Evolutionary conservation across 495 filamentous ascomycete genomes (phyloP).

Genomic region (Amorphotheca resinae): DNA sequence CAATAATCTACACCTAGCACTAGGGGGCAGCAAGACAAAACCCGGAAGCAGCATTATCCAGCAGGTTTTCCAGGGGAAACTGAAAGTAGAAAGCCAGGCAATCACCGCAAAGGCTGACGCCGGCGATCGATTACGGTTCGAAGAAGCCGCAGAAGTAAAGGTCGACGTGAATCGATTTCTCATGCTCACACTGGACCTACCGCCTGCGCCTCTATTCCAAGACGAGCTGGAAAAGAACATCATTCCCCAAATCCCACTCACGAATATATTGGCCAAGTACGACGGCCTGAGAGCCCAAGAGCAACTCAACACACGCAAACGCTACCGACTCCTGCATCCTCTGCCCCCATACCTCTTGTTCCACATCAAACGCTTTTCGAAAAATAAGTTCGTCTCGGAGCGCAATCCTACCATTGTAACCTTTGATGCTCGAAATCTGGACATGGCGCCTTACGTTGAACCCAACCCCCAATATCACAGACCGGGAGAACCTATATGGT

Average conservation of each 20-base stretch:
- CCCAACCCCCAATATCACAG: slow-evolving; percentile 49
- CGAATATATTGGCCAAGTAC: slow-evolving; percentile 86
- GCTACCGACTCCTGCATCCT: slow-evolving; percentile 85
- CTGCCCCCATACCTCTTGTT: slow-evolving; percentile 86
- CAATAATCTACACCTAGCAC: slow-evolving; percentile 81
- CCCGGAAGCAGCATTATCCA: slow-evolving; percentile 74
- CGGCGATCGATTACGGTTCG: slow-evolving; percentile 82
- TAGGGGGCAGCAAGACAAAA: slow-evolving; percentile 83
- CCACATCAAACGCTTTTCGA: slow-evolving; percentile 92
- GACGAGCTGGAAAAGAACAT: slow-evolving; percentile 84
- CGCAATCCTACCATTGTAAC: slow-evolving; percentile 98
- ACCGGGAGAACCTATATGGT: slow-evolving; percentile 77
- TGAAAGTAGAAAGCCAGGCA: slow-evolving; percentile 85
- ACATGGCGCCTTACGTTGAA: slow-evolving; percentile 81
- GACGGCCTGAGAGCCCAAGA: slow-evolving; percentile 83
- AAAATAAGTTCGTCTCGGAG: slow-evolving; percentile 91
- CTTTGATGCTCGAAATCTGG: slow-evolving; percentile 70
- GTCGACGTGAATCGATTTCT: slow-evolving; percentile 66
- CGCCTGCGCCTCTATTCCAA: slow-evolving; percentile 91
- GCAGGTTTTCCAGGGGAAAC: slow-evolving; percentile 79
- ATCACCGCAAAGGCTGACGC: slow-evolving; percentile 89
- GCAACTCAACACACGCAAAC: slow-evolving; percentile 68
- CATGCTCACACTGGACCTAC: slow-evolving; percentile 85
- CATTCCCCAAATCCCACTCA: slow-evolving; percentile 88
- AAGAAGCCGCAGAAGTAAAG: slow-evolving; percentile 74